Percentiles rank a stretch among this genome's conserved stretches.
Conservation (phyloP, 164 flowering plant species). For the Vitis cinerea region DNA sequence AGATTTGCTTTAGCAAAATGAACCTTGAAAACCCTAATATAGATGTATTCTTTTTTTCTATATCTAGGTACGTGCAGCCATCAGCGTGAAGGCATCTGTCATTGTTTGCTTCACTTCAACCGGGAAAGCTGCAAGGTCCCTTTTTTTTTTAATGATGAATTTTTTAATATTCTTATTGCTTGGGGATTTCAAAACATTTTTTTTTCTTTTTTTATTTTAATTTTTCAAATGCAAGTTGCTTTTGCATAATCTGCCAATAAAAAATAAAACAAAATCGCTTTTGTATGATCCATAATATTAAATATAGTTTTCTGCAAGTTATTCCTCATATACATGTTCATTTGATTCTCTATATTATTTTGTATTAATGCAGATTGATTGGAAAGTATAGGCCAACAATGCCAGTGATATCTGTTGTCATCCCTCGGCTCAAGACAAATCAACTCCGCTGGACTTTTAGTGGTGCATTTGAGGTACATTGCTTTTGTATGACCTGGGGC, state of each 20-base stretch:
- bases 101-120: constrained; percentile 70
- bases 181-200: no score
- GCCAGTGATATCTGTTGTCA: constrained; percentile 69
- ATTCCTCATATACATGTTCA: neutral
- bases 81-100: constrained; percentile 68
- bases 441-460: constrained; percentile 57
- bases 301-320: neutral
- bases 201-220: no score
- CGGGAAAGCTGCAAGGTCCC: constrained; percentile 68
- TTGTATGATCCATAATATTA: neutral
- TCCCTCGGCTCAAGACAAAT: constrained; percentile 58
- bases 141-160: neutral
- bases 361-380: constrained; percentile 39
- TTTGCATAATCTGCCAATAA: no score
- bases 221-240: no score
- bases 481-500: no score
- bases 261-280: no score
- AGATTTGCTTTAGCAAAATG: neutral
- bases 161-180: no score
- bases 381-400: constrained; percentile 68
- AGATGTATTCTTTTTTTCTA: neutral
- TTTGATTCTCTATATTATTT: neutral
- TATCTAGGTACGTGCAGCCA: constrained; percentile 60
- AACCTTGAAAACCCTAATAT: neutral
- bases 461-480: constrained; percentile 56